Evolutionary conservation across 1,139 yeast species (phyloP), one percentile per base, ranked within the genome.

Genomic region (Candida gigantensis): DNA sequence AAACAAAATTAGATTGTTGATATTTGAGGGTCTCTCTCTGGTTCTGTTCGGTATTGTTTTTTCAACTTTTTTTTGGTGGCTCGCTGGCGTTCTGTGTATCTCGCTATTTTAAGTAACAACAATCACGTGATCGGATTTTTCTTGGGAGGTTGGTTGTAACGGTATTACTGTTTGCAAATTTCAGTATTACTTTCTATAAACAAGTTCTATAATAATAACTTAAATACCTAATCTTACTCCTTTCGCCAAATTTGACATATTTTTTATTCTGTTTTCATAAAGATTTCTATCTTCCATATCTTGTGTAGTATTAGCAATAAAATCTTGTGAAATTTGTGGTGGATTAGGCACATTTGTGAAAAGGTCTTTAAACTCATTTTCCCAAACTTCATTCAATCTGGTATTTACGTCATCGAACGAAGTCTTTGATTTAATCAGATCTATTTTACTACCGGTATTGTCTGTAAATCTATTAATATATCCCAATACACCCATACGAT

Each of bases 401-500:
- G 42, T 40, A 29, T 49, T 47, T 16, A 44, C 48, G 19, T 47
- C 42, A 5, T 42, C 47, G 17, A 43, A 36, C 3, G 42, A 29
- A 6, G 43, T 8, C 14, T 23, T 8, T 8, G 20, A 7, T 6
- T 14, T 12, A 9, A 6, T 9, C 14, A 7, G 12, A 9, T 17
- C 6, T 30, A 27, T 10, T 19, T 26, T 10, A 23, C 25, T 10
- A 23, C 13, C 3, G 20, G 24, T 14, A n/a, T 13, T 23, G 18
- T 34, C 24, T 21, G 30, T 40, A 31, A 32, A 34, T 23, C 57
- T 35, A 12, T 44, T 37, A 3, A 53, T 31, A 34, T 36, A 55
- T 11, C 60, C 60, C 28, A 53, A 32, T 11, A 53, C 48, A 1
- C 60, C 60, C 16, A 45, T 44, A 21, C 30, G 27, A 11, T 18